These are phyloP conservation scores for Lipomyces yamadae DNA, from an alignment of 805 yeast species.

Conservation along the genomic window DNA sequence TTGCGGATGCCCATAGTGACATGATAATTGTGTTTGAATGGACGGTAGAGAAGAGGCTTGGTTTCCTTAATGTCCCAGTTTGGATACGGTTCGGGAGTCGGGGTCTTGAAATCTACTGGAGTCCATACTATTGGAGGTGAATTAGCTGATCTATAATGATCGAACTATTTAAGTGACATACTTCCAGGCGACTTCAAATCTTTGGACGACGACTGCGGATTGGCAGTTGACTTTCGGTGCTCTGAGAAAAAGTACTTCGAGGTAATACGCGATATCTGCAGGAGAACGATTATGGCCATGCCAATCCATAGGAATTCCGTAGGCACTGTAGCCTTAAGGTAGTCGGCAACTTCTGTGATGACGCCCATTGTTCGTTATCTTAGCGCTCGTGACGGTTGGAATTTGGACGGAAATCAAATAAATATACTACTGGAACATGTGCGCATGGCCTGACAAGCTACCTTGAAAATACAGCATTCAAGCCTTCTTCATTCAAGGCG, in stretches of 20 bases:
- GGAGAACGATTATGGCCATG: not conserved
- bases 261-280: not conserved
- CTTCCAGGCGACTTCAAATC: not conserved
- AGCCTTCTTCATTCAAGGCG: too few relatives aligned
- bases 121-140: conserved; percentile 50
- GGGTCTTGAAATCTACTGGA: conserved; percentile 58
- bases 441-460: not conserved
- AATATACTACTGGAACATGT: not conserved
- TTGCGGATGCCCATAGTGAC: conserved; percentile 72
- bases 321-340: not conserved
- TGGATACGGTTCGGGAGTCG: conserved; percentile 54
- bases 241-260: not conserved
- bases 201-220: not conserved
- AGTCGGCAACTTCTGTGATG: not conserved
- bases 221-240: not conserved
- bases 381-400: not conserved
- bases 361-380: not conserved
- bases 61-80: conserved; percentile 58
- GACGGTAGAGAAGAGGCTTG: conserved; percentile 65
- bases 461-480: too few relatives aligned
- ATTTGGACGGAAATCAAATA: not conserved
- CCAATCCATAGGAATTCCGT: not conserved
- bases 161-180: not conserved
- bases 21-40: conserved; percentile 66
- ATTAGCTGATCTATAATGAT: not conserved